Base-by-base conservation (phyloP, 2,329 filamentous ascomycete genomes). In the Colletotrichum camelliae region DNA sequence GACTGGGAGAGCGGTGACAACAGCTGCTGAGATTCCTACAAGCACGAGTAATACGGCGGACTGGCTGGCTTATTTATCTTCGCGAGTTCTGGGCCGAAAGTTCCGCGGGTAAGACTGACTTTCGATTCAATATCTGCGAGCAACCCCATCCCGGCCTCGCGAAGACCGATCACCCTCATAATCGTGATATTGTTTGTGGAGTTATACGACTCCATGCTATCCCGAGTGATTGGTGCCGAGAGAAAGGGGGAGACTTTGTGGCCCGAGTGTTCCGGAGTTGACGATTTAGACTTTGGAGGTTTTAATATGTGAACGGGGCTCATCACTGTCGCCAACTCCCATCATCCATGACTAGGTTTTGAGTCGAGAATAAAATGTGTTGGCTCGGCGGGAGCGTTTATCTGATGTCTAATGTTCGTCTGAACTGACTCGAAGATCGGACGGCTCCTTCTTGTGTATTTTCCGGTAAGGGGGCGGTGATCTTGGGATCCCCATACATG, bases 391-490 rank as follows among this genome's bases (percentile, higher is more conserved):
- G 55, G 9, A 16, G 18, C 24, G 24, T 48, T 62, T 43, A 21
- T 60, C 67, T 61, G 37, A 48, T 29, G 24, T 24, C 12, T 60
- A 27, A 18, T 12, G 29, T 61, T 72, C 72, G 37, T 61, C 61
- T 61, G 31, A 57, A 72, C 68, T 75, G 72, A 72, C 68, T 72
- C 72, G 52, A n/a, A 43, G 60, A 75, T 75, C 39, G 37, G 72
- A 75, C 61, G 67, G 61, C 39, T 29, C 16, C 15, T 27, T 27
- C 9, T 21, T 27, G n/a, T 10, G 13, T 43, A 9, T 37, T 24
- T 5, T 61, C n/a, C 13, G n/a, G 21, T 2, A 39, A 43, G 4
- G 61, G 35, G 61, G 61, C 61, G 0, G 21, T 64, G 61, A 37
- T 27, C 31, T 18, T 18, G 61, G 31, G 35, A 18, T 18, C 18